Base-by-base conservation (phyloP, 2,329 filamentous ascomycete species). In the Elsinoe necatrix region DNA sequence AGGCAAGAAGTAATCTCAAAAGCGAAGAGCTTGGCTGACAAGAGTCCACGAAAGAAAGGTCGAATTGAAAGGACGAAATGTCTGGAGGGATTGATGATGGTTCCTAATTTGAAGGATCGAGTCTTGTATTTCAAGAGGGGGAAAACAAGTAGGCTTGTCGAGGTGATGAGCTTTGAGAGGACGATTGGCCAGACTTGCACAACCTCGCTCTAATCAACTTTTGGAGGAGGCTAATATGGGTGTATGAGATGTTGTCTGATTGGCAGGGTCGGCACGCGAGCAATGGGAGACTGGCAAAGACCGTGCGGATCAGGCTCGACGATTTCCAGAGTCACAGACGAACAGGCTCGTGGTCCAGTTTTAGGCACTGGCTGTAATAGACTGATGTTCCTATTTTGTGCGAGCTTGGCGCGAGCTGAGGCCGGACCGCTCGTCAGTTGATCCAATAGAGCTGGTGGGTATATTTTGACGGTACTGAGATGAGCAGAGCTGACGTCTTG, bases 361-460 rank as follows among this genome's bases (percentile, higher is more conserved):
- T 52, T 52, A 52, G 48, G 48, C 29, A 52, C 48, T 21, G 31
- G 29, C 9, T 23, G 48, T 29, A 37, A 31, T 23, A 39, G 41
- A 45, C 41, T 45, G 16, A 18, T 29, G 25, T 52, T n/a, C 48
- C 20, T 23, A 52, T 34, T 52, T 34, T n/a, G 48, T 25, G 48
- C 48, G 48, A 52, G 48, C 48, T 52, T 52, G 48, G 48, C 48
- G 48, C 48, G 48, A 52, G 48, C 48, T 52, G 48, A 52, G 31
- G 48, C 48, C 48, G 48, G 14, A 20, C 48, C 48, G 48, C 34
- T 21, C 12, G 25, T 31, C 25, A 35, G 27, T 31, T n/a, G 31
- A 34, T 34, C 18, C 34, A 52, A 23, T 39, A 52, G 48, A 31
- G 48, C 48, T 52, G 43, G 23, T 48, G 43, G 27, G n/a, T n/a